Evolutionary conservation across 768 basidiomycete genomes (phyloP).

Genomic region (Suillus sp.): DNA sequence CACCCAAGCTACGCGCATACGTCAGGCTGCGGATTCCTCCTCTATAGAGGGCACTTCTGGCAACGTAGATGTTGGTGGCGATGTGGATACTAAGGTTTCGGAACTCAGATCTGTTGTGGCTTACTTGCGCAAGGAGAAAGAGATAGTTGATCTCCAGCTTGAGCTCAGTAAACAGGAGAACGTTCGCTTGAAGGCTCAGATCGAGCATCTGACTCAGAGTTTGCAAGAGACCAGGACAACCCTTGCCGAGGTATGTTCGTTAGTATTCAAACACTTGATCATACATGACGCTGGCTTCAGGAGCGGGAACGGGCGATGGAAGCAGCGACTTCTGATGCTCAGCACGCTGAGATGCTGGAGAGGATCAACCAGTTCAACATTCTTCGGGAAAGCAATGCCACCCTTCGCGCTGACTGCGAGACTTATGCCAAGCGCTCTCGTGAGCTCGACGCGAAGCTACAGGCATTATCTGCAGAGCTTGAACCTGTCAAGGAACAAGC

Average conservation of each 20-base stretch:
- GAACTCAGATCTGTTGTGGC: slow-evolving; percentile 79
- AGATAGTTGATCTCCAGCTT: slow-evolving; percentile 86
- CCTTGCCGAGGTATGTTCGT: slow-evolving; percentile 62
- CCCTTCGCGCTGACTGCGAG: slow-evolving; percentile 77
- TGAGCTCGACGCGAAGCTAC: slow-evolving; percentile 66
- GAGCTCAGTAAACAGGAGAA: slow-evolving; percentile 81
- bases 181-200: slow-evolving; percentile 68
- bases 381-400: slow-evolving; percentile 85
- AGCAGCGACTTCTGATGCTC: slow-evolving; percentile 68
- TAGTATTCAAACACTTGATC: neutral
- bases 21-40: slow-evolving; percentile 63
- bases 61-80: slow-evolving; percentile 50
- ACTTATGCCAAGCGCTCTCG: slow-evolving; percentile 66
- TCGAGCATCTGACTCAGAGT: slow-evolving; percentile 69
- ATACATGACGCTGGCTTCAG: slow-evolving; percentile 38
- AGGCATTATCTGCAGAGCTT: slow-evolving; percentile 58
- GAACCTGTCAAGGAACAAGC: slow-evolving; percentile 76
- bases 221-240: slow-evolving; percentile 71
- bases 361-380: slow-evolving; percentile 86
- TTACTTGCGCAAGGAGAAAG: slow-evolving; percentile 88
- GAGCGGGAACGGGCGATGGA: slow-evolving; percentile 81
- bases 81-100: slow-evolving; percentile 63
- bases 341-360: slow-evolving; percentile 84
- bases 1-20: slow-evolving; percentile 79
- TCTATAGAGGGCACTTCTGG: slow-evolving; percentile 35